Evolutionary conservation across 2,329 filamentous ascomycete genomes (phyloP).

Genomic region (Sarocladiaceae sp.): DNA sequence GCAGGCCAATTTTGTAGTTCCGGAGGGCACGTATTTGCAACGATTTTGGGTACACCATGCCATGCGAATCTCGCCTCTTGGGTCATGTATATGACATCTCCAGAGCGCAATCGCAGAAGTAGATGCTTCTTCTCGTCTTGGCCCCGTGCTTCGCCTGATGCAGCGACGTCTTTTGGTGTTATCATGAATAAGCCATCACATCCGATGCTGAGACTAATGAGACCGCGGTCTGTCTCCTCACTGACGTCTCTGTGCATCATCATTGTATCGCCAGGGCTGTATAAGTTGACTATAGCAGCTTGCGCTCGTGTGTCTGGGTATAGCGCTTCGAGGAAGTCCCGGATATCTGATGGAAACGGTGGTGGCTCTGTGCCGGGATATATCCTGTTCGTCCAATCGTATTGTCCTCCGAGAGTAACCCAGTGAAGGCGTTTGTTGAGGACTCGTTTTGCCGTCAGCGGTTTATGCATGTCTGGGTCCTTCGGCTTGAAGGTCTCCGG

Average conservation of each 20-base stretch:
- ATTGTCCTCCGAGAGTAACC: constrained; percentile 92
- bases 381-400: constrained; percentile 86
- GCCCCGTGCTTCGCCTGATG: neutral
- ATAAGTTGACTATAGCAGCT: constrained; percentile 92
- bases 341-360: constrained; percentile 70
- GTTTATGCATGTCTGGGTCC: constrained; percentile 68
- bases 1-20: constrained; percentile 74
- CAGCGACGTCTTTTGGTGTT: constrained; percentile 41
- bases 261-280: constrained; percentile 84
- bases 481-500: constrained; percentile 61
- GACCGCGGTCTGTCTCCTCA: constrained; percentile 71
- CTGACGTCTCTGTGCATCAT: constrained; percentile 93
- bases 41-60: constrained; percentile 89
- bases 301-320: constrained; percentile 78
- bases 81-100: constrained; percentile 89
- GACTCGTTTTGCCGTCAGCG: constrained; percentile 64
- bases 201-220: constrained; percentile 83
- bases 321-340: constrained; percentile 58
- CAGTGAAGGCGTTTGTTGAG: constrained; percentile 81
- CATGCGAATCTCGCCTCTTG: constrained; percentile 79
- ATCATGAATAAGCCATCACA: constrained; percentile 89
- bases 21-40: constrained; percentile 72
- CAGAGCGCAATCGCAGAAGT: constrained; percentile 68
- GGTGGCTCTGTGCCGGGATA: constrained; percentile 66
- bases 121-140: constrained; percentile 43